A percentile compares a stretch with the other conserved stretches of the same genome.
Conservation (phyloP, 257 asterid species). For the Mitragyna speciosa region DNA sequence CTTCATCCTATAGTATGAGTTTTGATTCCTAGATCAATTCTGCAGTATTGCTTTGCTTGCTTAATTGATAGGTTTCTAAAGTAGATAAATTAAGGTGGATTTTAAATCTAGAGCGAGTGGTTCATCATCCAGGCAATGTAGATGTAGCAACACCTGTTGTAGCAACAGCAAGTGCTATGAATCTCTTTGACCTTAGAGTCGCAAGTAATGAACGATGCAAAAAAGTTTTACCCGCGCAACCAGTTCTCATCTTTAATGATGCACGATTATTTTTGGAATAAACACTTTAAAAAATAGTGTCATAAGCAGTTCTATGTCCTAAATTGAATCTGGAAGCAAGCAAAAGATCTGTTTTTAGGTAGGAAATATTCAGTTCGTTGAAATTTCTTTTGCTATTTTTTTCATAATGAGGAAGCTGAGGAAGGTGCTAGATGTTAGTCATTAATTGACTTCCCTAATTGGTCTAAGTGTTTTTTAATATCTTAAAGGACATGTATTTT, state of each 20-base stretch:
- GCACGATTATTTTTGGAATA: no score
- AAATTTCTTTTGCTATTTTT: no score
- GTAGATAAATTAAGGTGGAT: neutral
- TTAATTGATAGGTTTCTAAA: neutral
- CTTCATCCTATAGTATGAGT: constrained; percentile 7
- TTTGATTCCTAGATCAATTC: neutral
- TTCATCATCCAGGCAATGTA: neutral
- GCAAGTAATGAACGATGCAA: neutral
- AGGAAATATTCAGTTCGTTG: no score
- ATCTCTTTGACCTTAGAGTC: neutral
- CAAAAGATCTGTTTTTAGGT: neutral
- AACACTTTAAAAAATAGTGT: neutral
- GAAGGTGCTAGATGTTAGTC: neutral
- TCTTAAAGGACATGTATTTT: neutral
- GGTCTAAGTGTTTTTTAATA: neutral
- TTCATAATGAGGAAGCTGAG: no score
- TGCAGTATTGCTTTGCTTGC: neutral
- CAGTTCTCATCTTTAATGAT: constrained; percentile 1
- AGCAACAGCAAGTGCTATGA: constrained; percentile 3
- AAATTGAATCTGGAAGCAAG: no score
- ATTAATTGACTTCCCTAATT: neutral
- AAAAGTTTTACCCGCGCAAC: neutral
- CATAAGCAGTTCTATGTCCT: no score
- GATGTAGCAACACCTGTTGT: neutral
- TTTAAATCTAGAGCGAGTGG: neutral